Evolutionary conservation across 2,329 filamentous ascomycete species (phyloP).

Genomic region (Nemania serpens): DNA sequence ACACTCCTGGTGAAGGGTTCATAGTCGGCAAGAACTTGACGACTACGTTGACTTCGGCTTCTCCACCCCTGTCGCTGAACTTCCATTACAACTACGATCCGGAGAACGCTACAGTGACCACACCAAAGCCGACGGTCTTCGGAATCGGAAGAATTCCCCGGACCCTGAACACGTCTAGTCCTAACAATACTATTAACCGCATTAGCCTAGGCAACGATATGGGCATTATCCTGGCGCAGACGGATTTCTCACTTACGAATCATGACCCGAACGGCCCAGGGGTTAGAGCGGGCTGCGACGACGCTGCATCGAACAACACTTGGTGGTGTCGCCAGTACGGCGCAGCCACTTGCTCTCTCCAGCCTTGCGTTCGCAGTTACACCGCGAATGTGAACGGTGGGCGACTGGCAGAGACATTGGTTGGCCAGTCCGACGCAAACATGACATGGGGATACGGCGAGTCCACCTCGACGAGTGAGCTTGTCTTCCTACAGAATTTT

Average conservation of each 20-base stretch:
- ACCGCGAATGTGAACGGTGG: conserved; percentile 5
- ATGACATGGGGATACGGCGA: conserved; percentile 13
- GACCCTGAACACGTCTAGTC: background rate
- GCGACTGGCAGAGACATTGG: background rate
- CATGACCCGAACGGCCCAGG: background rate
- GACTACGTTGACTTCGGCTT: conserved; percentile 4
- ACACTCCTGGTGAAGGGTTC: background rate
- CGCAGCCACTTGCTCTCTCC: conserved; percentile 6
- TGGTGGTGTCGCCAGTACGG: conserved; percentile 14
- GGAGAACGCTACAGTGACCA: background rate
- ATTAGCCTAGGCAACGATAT: conserved; percentile 7
- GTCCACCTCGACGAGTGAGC: background rate
- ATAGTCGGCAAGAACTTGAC: conserved; percentile 3
- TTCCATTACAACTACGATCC: background rate
- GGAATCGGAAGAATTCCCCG: conserved; percentile 1
- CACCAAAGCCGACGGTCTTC: conserved; percentile 1
- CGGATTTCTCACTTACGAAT: background rate
- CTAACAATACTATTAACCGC: background rate
- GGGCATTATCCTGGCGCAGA: conserved; percentile 1
- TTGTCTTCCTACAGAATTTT: background rate
- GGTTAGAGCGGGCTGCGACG: background rate
- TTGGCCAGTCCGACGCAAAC: conserved; percentile 4
- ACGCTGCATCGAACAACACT: conserved; percentile 4
- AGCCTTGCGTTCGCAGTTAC: conserved; percentile 14
- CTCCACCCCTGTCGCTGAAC: background rate